phyloP scores from a whole-genome alignment of 2,329 filamentous ascomycete genomes.

The Teratosphaeria zuluensis region DNA sequence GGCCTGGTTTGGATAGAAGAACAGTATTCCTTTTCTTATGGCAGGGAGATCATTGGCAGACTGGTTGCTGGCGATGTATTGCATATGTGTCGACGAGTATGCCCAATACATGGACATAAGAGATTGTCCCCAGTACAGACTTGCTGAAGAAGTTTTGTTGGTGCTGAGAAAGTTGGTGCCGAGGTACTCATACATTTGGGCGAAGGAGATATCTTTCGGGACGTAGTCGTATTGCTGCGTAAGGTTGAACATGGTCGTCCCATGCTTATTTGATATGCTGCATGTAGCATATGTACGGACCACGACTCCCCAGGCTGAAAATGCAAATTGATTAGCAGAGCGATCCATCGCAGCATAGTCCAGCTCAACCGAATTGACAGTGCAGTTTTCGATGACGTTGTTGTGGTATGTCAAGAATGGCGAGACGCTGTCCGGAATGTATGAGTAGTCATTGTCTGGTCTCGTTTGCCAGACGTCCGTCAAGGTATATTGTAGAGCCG shows the following conservation, averaged over 20 bases:
- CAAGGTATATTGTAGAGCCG: slow-evolving; percentile 8
- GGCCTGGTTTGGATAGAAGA: slow-evolving; percentile 5
- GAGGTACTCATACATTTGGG: slow-evolving; percentile 3
- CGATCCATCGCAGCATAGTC: slow-evolving; percentile 5
- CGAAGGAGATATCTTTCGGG: slow-evolving; percentile 1
- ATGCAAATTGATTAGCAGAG: slow-evolving; percentile 4
- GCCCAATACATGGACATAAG: slow-evolving; percentile 10
- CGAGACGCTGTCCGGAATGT: not conserved
- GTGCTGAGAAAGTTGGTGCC: slow-evolving; percentile 5
- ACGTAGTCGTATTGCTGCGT: slow-evolving; percentile 9
- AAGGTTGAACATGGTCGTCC: slow-evolving; percentile 3
- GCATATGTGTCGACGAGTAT: not conserved
- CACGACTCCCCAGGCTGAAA: slow-evolving; percentile 3
- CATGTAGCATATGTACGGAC: slow-evolving; percentile 8
- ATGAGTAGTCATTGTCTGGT: not conserved
- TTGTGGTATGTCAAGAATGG: slow-evolving; percentile 9
- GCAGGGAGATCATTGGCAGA: slow-evolving; percentile 2
- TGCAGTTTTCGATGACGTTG: slow-evolving; percentile 9
- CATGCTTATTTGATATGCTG: slow-evolving; percentile 1
- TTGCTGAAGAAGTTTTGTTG: slow-evolving; percentile 1
- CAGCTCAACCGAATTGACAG: slow-evolving; percentile 6
- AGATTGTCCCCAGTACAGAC: slow-evolving; percentile 10
- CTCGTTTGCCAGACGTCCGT: slow-evolving; percentile 5
- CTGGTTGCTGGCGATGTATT: slow-evolving; percentile 4
- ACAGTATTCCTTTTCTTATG: slow-evolving; percentile 6